Percentiles rank a stretch among this genome's conserved stretches.
Conservation (phyloP, 306 rosid genomes). For the Rubus idaeus region DNA sequence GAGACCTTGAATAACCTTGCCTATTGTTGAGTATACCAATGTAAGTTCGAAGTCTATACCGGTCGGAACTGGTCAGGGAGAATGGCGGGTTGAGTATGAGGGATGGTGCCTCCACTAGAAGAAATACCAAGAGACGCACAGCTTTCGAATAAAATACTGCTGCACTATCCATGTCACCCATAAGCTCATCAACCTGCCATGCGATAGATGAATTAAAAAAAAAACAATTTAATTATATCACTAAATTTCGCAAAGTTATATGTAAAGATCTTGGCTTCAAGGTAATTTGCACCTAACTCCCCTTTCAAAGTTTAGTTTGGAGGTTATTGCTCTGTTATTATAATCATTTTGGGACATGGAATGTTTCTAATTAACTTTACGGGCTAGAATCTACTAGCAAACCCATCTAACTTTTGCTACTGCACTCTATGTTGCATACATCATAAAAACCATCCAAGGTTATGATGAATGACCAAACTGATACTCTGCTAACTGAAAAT, state of each 20-base stretch:
- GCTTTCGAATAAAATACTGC: slow-evolving; percentile 73
- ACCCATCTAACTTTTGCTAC: background rate
- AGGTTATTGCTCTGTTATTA: background rate
- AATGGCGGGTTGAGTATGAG: slow-evolving; percentile 91
- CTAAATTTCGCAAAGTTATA: background rate
- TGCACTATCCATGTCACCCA: slow-evolving; percentile 84
- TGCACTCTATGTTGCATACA: background rate
- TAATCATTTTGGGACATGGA: background rate
- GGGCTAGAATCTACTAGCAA: background rate
- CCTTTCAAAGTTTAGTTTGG: background rate
- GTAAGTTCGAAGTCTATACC: slow-evolving; percentile 80
- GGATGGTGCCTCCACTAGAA: slow-evolving; percentile 88
- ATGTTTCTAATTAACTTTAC: background rate
- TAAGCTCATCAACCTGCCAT: slow-evolving; percentile 91
- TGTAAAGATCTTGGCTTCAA: background rate
- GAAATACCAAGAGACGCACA: slow-evolving; percentile 64
- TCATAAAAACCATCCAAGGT: background rate
- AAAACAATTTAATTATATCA: background rate
- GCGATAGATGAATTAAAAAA: background rate
- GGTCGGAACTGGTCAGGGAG: slow-evolving; percentile 79
- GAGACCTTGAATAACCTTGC: slow-evolving; percentile 81
- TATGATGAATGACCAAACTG: background rate
- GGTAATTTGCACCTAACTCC: background rate
- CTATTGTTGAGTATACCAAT: slow-evolving; percentile 72
- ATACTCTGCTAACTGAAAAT: background rate